Conservation (phyloP, 2,329 filamentous ascomycete species). For the Byssochlamys sp. region DNA sequence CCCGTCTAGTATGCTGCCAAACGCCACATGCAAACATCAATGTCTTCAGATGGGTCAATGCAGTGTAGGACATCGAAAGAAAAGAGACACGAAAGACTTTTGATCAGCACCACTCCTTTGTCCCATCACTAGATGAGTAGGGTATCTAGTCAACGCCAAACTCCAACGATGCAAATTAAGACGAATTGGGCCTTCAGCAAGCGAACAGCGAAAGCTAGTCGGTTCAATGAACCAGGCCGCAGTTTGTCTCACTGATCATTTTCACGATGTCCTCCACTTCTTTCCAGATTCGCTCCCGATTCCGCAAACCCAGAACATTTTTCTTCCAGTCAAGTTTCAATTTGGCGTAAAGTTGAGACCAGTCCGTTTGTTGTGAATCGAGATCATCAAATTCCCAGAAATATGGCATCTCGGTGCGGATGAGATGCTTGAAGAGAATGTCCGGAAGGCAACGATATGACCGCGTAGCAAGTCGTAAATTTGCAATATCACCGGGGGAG, state of each 20-base stretch:
- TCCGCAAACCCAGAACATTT: background rate
- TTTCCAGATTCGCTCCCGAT: background rate
- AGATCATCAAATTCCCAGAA: slow-evolving; percentile 5
- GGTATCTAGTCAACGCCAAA: background rate
- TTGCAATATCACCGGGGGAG: background rate
- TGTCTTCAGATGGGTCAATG: too few relatives aligned
- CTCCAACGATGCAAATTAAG: background rate
- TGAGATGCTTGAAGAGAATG: background rate
- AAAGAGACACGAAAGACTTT: too few relatives aligned
- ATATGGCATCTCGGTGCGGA: slow-evolving; percentile 2
- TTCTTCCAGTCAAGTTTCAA: background rate
- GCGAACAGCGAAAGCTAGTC: background rate
- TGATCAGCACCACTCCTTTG: background rate
- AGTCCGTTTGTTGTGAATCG: background rate
- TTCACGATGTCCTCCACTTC: background rate
- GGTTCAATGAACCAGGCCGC: background rate
- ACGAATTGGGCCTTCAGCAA: background rate
- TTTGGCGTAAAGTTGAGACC: background rate
- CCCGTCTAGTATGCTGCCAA: too few relatives aligned
- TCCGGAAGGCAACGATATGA: background rate
- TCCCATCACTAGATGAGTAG: background rate
- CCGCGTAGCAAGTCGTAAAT: background rate
- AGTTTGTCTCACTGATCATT: background rate
- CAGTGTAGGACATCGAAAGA: too few relatives aligned
- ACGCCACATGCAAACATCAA: too few relatives aligned